Conservation (phyloP, 768 basidiomycete genomes). For the Serendipita sp. region DNA sequence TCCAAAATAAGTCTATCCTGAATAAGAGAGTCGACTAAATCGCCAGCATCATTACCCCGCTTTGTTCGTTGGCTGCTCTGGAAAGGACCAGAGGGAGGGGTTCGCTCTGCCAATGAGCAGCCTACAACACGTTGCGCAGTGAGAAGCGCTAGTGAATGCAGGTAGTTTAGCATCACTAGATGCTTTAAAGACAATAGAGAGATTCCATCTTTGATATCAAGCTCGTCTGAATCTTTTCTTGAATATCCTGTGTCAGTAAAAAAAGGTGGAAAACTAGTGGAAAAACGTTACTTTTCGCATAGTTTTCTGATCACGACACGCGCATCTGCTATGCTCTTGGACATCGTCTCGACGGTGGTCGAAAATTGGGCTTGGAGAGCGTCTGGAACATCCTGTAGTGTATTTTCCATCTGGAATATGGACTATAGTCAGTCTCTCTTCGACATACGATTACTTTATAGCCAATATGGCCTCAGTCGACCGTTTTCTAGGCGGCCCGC, state of each 20-base stretch:
- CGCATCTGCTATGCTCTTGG: slow-evolving; percentile 42
- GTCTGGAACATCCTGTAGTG: not conserved
- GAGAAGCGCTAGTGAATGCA: slow-evolving; percentile 68
- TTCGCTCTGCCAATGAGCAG: slow-evolving; percentile 38
- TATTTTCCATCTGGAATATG: slow-evolving; percentile 1
- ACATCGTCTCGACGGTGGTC: slow-evolving; percentile 38
- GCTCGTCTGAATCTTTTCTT: slow-evolving; percentile 22
- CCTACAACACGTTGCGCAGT: slow-evolving; percentile 55
- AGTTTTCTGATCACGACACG: slow-evolving; percentile 40
- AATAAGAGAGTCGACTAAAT: slow-evolving; percentile 65
- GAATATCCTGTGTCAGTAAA: not conserved
- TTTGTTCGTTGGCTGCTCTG: slow-evolving; percentile 31
- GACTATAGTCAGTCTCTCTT: not conserved
- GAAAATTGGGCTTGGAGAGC: slow-evolving; percentile 16
- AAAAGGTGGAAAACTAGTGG: slow-evolving; percentile 12
- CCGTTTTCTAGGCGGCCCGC: slow-evolving; percentile 54
- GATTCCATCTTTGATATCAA: slow-evolving; percentile 62
- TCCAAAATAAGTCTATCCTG: slow-evolving; percentile 74
- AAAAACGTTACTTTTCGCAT: slow-evolving; percentile 34
- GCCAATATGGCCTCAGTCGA: slow-evolving; percentile 29
- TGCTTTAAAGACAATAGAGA: slow-evolving; percentile 84
- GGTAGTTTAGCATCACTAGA: slow-evolving; percentile 65
- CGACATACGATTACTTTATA: too few relatives aligned
- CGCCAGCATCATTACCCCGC: slow-evolving; percentile 49
- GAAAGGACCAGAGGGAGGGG: slow-evolving; percentile 37